Conservation (phyloP, 208 protist species). For the Acanthamoeba culbertsoni region DNA sequence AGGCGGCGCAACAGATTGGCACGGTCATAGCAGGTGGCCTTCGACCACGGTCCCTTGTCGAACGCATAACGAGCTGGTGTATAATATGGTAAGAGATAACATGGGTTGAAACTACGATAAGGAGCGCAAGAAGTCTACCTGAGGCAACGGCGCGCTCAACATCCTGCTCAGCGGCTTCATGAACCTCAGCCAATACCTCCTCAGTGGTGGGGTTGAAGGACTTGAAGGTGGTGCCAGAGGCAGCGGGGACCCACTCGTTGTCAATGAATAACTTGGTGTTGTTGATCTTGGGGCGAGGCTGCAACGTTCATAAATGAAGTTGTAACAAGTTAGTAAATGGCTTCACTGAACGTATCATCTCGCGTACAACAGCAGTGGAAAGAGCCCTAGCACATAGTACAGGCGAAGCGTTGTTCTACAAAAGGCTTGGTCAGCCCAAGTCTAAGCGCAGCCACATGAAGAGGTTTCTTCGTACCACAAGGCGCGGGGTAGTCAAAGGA, state of each 20-base stretch:
- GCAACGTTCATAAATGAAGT: neutral
- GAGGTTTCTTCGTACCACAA: neutral
- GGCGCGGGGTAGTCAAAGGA: neutral
- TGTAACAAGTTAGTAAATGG: neutral
- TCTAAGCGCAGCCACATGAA: neutral
- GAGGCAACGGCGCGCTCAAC: slow-evolving; percentile 76
- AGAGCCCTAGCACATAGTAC: neutral
- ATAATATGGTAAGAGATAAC: slow-evolving; percentile 47
- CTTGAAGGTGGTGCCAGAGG: slow-evolving; percentile 84
- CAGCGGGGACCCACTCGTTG: slow-evolving; percentile 85
- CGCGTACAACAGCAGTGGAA: neutral
- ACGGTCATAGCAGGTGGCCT: slow-evolving; percentile 59
- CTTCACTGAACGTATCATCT: neutral
- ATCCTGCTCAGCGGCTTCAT: slow-evolving; percentile 84
- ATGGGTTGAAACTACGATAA: neutral
- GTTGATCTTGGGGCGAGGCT: neutral
- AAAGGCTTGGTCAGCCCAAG: neutral
- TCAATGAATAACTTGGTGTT: slow-evolving; percentile 88
- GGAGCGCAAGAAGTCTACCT: slow-evolving; percentile 66
- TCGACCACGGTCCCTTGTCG: slow-evolving; percentile 60
- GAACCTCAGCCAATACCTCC: slow-evolving; percentile 84
- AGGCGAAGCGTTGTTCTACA: neutral
- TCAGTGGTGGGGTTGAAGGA: slow-evolving; percentile 86
- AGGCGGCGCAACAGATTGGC: slow-evolving; percentile 79
- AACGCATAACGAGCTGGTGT: slow-evolving; percentile 84